These are phyloP conservation scores for Fusarium sp. DNA, from an alignment of 2,329 filamentous ascomycete genomes.

Conservation along the genomic window DNA sequence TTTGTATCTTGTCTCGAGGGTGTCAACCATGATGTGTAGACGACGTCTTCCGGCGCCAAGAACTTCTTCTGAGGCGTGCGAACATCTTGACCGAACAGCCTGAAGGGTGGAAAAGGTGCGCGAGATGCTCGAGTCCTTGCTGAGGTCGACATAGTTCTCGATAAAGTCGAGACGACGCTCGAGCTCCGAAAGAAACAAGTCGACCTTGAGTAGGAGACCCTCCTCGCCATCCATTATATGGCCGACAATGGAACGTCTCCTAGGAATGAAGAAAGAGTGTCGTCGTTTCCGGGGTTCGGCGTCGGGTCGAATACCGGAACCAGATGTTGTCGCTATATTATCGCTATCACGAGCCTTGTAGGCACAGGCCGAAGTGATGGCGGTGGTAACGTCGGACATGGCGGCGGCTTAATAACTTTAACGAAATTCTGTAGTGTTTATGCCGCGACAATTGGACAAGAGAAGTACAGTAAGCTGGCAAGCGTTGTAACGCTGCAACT, in stretches of 20 bases:
- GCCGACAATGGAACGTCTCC: slow-evolving; percentile 69
- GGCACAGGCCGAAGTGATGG: slow-evolving; percentile 54
- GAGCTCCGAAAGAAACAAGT: slow-evolving; percentile 85
- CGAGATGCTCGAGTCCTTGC: slow-evolving; percentile 84
- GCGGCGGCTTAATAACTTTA: slow-evolving; percentile 24
- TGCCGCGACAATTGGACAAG: slow-evolving; percentile 9
- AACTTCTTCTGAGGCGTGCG: slow-evolving; percentile 88
- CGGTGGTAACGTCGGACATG: slow-evolving; percentile 56
- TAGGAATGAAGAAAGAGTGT: slow-evolving; percentile 68
- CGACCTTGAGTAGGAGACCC: slow-evolving; percentile 72
- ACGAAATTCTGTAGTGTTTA: slow-evolving; percentile 23
- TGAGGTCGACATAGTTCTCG: slow-evolving; percentile 86
- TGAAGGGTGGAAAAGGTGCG: slow-evolving; percentile 88
- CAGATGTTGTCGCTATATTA: slow-evolving; percentile 55
- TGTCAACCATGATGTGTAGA: slow-evolving; percentile 91
- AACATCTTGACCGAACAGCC: slow-evolving; percentile 87
- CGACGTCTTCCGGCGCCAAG: slow-evolving; percentile 87
- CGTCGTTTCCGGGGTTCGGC: slow-evolving; percentile 55
- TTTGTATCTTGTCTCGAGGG: slow-evolving; percentile 87
- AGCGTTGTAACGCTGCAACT: slow-evolving; percentile 32
- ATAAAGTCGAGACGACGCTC: slow-evolving; percentile 88
- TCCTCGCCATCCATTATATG: slow-evolving; percentile 73
- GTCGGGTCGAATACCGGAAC: slow-evolving; percentile 52
- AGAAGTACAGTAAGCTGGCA: slow-evolving; percentile 10
- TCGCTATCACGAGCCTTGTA: slow-evolving; percentile 52